Evolutionary conservation across 768 basidiomycete genomes (phyloP), one percentile per base, ranked within the genome.

Genomic region (Trametes villosa): DNA sequence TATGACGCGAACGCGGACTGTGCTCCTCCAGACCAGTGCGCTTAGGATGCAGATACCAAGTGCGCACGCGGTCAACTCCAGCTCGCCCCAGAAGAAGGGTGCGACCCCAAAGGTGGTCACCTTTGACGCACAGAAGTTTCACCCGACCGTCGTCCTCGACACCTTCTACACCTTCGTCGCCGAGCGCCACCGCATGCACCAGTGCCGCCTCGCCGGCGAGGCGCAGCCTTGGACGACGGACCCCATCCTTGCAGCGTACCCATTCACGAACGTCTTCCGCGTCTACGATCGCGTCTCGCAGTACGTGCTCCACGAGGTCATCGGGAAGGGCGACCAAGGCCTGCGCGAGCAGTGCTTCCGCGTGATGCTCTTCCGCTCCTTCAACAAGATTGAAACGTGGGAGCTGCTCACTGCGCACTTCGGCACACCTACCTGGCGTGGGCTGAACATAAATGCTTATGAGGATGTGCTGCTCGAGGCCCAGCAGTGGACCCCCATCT

Each of bases 211-310:
- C 7, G 65, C 69, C 11, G 73, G 72, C 22, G 58, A 67, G 42
- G 59, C 67, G 13, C 61, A 44, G 45, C 73, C 74, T 34, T 93
- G 91, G 91, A 90, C 90, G 0, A 70, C 79, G 1, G 88, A 93
- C 68, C 67, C 72, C 3, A 83, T 87, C 50, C 76, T 93, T n/a
- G 76, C 70, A 2, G 67, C 75, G 13, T 80, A 84, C 65, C 79
- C 78, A 29, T 92, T 91, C 69, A 91, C 89, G 74, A 91, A 91
- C 67, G 83, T 87, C 0, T 93, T 81, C 68, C 88, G 91, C 34
- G 84, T 91, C 9, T 79, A 86, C 44, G 91, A 93, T 75, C 84
- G 83, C 34, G 80, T 80, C 18, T 84, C 82, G 30, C 91, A 93
- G 66, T 93, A 80, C 63, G 76, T 92, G 57, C 79, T 93, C 30